Percentiles rank a stretch among this genome's conserved stretches.
Evolutionary conservation across 2,329 filamentous ascomycete species (phyloP).

Genomic region (Coleophoma cylindrospora): DNA sequence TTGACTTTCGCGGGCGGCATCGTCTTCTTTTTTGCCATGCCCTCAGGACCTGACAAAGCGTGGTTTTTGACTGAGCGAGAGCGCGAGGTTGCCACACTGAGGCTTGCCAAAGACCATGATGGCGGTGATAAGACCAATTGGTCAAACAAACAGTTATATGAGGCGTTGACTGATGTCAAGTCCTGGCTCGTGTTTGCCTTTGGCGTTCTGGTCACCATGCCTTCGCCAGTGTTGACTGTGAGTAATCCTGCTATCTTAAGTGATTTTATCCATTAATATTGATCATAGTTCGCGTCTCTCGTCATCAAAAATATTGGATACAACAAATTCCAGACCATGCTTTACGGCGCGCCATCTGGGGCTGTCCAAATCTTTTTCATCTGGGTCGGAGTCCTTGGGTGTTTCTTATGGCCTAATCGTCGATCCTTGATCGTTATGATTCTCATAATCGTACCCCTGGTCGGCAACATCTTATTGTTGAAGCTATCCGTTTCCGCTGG

Average conservation of each 20-base stretch:
- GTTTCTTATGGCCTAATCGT: conserved; percentile 32
- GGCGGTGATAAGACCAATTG: conserved; percentile 39
- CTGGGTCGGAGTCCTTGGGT: conserved; percentile 38
- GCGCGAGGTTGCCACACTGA: conserved; percentile 32
- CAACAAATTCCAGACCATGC: conserved; percentile 36
- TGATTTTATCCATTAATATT: conserved; percentile 1
- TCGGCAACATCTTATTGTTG: conserved; percentile 38
- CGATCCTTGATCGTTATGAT: conserved; percentile 33
- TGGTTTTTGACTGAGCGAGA: conserved; percentile 43
- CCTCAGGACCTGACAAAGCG: conserved; percentile 37
- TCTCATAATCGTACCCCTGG: conserved; percentile 36
- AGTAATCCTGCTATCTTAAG: background rate
- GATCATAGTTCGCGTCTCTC: conserved; percentile 38
- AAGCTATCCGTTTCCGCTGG: conserved; percentile 32
- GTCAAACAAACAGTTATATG: conserved; percentile 35
- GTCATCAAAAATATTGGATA: conserved; percentile 43
- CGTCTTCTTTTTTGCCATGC: conserved; percentile 41
- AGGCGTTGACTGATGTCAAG: conserved; percentile 37
- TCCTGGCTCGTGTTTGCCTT: conserved; percentile 40
- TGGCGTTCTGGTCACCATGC: conserved; percentile 40
- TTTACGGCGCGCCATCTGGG: conserved; percentile 42
- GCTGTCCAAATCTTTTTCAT: conserved; percentile 39
- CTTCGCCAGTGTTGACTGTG: conserved; percentile 37
- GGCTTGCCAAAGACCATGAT: conserved; percentile 31
- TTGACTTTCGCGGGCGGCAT: conserved; percentile 37